Evolutionary conservation across 2,329 filamentous ascomycete genomes (phyloP).

Genomic region (Thermothelomyces thermophilus): DNA sequence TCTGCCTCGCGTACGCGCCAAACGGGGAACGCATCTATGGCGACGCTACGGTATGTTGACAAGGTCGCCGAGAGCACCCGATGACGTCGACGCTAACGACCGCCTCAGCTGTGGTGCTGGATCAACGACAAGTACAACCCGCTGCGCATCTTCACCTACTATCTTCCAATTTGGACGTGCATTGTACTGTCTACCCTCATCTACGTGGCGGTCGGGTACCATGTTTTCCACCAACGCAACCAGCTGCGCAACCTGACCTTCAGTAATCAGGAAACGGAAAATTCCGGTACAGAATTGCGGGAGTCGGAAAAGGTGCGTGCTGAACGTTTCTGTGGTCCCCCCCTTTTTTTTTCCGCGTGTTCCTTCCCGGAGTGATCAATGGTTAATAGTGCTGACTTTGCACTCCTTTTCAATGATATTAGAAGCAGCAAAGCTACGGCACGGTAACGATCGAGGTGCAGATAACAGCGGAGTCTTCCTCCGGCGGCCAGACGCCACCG

Average conservation of each 20-base stretch:
- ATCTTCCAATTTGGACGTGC: slow-evolving; percentile 55
- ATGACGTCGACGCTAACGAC: not conserved
- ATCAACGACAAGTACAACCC: slow-evolving; percentile 48
- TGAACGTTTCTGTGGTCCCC: not conserved
- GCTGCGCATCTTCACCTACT: slow-evolving; percentile 55
- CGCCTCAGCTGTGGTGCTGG: slow-evolving; percentile 54
- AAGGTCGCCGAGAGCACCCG: not conserved
- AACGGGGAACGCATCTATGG: slow-evolving; percentile 37
- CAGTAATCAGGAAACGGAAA: slow-evolving; percentile 36
- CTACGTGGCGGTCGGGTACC: slow-evolving; percentile 52
- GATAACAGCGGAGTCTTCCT: slow-evolving; percentile 32
- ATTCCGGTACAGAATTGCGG: slow-evolving; percentile 25
- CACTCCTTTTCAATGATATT: not conserved
- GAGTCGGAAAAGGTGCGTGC: slow-evolving; percentile 32
- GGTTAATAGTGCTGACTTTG: not conserved
- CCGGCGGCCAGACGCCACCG: slow-evolving; percentile 17
- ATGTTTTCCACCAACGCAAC: slow-evolving; percentile 54
- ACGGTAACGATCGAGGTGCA: slow-evolving; percentile 50
- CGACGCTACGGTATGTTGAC: slow-evolving; percentile 46
- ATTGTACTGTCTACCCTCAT: slow-evolving; percentile 49
- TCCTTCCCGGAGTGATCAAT: not conserved
- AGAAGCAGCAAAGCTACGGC: slow-evolving; percentile 36
- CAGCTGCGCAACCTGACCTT: slow-evolving; percentile 47
- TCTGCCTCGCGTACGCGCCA: slow-evolving; percentile 43
- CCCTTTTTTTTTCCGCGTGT: no score